Conservation (phyloP, 345 rosid genomes). For the Melaleuca quinquenervia region DNA sequence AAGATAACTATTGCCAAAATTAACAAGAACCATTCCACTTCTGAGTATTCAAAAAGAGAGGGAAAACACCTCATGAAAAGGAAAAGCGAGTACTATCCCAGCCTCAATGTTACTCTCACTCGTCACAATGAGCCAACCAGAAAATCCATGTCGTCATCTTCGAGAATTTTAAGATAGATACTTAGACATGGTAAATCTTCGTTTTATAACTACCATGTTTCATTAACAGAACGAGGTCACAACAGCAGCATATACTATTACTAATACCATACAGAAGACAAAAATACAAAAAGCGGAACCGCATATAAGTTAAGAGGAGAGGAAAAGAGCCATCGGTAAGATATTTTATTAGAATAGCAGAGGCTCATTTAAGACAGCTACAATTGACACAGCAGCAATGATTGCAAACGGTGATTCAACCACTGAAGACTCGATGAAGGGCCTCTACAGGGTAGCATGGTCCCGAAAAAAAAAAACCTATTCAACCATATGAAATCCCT, state of each 20-base stretch:
- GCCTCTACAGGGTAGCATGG: background rate
- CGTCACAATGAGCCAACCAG: background rate
- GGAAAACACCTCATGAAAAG: background rate
- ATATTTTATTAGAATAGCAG: background rate
- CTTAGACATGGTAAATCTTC: background rate
- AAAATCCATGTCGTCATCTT: background rate
- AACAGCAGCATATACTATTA: background rate
- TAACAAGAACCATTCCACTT: background rate
- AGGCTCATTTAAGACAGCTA: background rate
- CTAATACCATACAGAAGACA: background rate
- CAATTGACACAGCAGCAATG: background rate
- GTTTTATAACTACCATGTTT: background rate
- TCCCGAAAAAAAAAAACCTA: background rate
- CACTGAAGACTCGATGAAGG: background rate
- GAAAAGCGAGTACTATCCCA: background rate
- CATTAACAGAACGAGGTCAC: background rate
- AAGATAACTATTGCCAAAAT: background rate
- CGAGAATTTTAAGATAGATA: background rate
- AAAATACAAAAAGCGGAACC: background rate
- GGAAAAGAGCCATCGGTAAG: background rate
- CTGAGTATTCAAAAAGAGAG: background rate
- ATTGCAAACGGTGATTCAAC: background rate
- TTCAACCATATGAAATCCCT: background rate
- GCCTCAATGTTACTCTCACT: background rate
- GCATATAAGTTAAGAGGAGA: background rate